These are phyloP conservation scores for Linnemannia elongata DNA, from an alignment of 192 early-diverging fungal species.

Conservation along the genomic window DNA sequence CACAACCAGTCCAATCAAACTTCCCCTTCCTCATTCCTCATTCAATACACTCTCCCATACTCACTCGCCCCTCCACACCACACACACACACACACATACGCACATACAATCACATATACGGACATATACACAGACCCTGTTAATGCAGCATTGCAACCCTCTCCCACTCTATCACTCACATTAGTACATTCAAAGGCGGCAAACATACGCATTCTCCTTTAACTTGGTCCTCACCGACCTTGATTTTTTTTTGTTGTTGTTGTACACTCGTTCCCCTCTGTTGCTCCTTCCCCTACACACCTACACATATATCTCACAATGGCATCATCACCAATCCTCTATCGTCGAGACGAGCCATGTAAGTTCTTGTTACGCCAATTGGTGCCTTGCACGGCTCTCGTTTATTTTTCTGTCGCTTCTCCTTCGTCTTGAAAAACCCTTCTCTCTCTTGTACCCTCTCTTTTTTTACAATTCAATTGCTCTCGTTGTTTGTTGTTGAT, in stretches of 20 bases:
- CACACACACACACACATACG: background rate
- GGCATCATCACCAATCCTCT: background rate
- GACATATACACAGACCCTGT: background rate
- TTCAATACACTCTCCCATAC: background rate
- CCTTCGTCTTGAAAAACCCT: background rate
- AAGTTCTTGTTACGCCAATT: background rate
- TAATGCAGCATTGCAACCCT: background rate
- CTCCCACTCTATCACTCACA: background rate
- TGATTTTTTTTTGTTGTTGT: background rate
- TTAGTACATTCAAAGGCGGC: background rate
- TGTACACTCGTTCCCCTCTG: background rate
- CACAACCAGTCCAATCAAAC: too few species aligned
- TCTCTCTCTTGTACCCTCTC: background rate
- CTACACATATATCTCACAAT: background rate
- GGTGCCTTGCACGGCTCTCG: background rate
- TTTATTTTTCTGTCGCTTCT: background rate
- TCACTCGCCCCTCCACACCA: background rate
- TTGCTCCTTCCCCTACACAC: background rate
- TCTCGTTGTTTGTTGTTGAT: background rate
- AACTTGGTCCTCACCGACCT: background rate
- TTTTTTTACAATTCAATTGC: background rate
- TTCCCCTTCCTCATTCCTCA: background rate
- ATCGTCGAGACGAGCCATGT: constrained; percentile 9
- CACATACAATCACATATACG: background rate
- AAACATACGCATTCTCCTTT: background rate